A percentile compares a stretch with the other conserved stretches of the same genome.
Conservation (phyloP, 2,329 filamentous ascomycete genomes). For the Zasmidium cellare region DNA sequence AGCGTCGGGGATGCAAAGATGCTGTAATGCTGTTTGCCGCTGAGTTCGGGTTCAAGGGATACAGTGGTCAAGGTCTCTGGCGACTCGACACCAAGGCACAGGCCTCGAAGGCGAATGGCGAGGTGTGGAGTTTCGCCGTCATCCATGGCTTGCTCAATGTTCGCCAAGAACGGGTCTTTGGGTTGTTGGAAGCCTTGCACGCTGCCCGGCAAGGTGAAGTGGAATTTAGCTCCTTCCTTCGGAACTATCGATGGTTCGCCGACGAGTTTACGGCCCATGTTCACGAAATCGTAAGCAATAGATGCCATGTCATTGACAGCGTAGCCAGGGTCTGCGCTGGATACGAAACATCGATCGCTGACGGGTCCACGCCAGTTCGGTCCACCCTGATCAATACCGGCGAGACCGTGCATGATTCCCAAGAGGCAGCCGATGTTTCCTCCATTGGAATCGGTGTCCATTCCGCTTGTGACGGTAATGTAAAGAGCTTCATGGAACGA, state of each 20-base stretch:
- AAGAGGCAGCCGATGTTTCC: constrained; percentile 5
- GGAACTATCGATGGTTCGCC: not conserved
- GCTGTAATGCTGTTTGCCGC: not conserved
- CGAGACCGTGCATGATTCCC: constrained; percentile 5
- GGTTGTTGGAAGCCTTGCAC: not conserved
- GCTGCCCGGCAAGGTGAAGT: not conserved
- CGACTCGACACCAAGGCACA: not conserved
- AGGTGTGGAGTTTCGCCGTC: not conserved
- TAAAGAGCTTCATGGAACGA: constrained; percentile 3
- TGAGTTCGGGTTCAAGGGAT: not conserved
- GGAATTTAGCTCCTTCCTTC: not conserved
- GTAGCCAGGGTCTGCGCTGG: constrained; percentile 2
- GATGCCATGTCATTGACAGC: constrained; percentile 2
- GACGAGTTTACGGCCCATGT: not conserved
- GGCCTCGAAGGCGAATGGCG: not conserved
- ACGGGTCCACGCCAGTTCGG: constrained; percentile 4
- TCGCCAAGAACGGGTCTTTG: not conserved
- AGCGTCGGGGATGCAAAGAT: not conserved
- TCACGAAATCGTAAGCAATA: constrained; percentile 2
- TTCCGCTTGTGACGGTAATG: constrained; percentile 3
- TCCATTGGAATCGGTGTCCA: constrained; percentile 4
- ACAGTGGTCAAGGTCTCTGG: not conserved
- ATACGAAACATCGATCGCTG: not conserved
- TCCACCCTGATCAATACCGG: not conserved
- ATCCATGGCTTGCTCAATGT: not conserved